Evolutionary conservation across 169 alveolate genomes (phyloP), one percentile per base, ranked within the genome.

Genomic region (Cryptosporidium baileyi): DNA sequence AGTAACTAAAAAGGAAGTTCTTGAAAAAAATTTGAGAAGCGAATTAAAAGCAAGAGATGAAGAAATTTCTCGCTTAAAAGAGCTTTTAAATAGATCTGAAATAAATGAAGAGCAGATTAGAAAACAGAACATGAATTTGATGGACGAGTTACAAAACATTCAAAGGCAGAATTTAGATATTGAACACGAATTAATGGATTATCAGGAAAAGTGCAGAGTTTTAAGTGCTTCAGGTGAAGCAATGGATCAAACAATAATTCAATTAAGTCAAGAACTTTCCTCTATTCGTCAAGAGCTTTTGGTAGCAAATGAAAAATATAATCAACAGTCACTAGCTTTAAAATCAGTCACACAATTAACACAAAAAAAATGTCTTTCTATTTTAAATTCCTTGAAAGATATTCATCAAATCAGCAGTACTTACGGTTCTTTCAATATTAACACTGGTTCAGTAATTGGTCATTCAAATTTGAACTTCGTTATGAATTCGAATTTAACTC

Each of bases 161-260:
- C 85, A 74, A 26, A 32, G 19, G 32, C 65, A 57, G 17, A 54
- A 57, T 19, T 9, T 74, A 11, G 44, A 74, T 38, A 19, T 51
- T 19, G 85, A 74, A 32, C 63, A 74, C 54, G 85, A 74, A 32
- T 45, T 74, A n/a, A 36, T 54, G 36, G 85, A 74, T 11, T 74
- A 26, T 26, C 65, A 57, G 38, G 85, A 74, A 44, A 74, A 60
- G 19, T 57, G 67, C 11, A 52, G 85, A 34, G 85, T 74, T 36
- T 38, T 74, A 24, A 54, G 51, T 74, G 74, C 67, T 30, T 54
- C 85, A 2, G 85, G 65, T 34, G 85, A 74, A 28, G 67, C 85
- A 17, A 74, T 74, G 85, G 85, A 74, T 9, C 85, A 74, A 30
- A 74, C 65, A 1, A 54, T 74, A 22, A n/a, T 8, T 24, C 65